Conservation (phyloP, 148 eudicot species). For the Vaccinium macrocarpon region DNA sequence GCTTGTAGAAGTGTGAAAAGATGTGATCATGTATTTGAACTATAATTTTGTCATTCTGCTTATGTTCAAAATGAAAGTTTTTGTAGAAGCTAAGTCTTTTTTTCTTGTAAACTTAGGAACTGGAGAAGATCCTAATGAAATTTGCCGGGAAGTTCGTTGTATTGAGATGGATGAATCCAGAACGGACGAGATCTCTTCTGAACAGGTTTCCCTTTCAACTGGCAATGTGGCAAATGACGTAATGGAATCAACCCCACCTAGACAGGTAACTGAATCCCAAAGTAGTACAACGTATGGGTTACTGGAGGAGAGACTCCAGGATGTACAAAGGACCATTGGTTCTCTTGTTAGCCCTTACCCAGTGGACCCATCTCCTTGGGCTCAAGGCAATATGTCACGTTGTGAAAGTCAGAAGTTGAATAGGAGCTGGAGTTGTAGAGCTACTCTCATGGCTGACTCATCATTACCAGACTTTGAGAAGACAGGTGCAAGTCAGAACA, state of each 20-base stretch:
- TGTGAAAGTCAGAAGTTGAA: slow-evolving; percentile 44
- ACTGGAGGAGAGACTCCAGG: slow-evolving; percentile 52
- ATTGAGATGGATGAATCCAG: slow-evolving; percentile 61
- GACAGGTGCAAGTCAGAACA: slow-evolving; percentile 47
- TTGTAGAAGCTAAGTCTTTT: not conserved
- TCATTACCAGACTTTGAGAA: slow-evolving; percentile 36
- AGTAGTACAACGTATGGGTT: slow-evolving; percentile 42
- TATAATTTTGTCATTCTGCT: not conserved
- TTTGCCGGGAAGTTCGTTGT: slow-evolving; percentile 77
- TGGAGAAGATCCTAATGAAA: slow-evolving; percentile 49
- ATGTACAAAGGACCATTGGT: slow-evolving; percentile 53
- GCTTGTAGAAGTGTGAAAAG: not conserved
- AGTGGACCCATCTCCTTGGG: slow-evolving; percentile 37
- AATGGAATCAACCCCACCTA: slow-evolving; percentile 20
- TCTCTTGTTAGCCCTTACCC: slow-evolving; percentile 47
- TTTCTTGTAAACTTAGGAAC: slow-evolving; percentile 16
- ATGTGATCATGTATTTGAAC: not conserved
- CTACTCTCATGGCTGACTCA: slow-evolving; percentile 35
- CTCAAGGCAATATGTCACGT: slow-evolving; percentile 33
- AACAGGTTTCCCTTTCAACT: slow-evolving; percentile 28
- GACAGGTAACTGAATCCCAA: slow-evolving; percentile 31
- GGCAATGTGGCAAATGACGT: slow-evolving; percentile 26
- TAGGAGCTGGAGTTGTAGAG: slow-evolving; percentile 48
- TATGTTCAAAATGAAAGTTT: not conserved
- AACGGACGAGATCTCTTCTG: slow-evolving; percentile 25